Conservation (phyloP, 2,329 filamentous ascomycete genomes). For the Sporothrix phasma region DNA sequence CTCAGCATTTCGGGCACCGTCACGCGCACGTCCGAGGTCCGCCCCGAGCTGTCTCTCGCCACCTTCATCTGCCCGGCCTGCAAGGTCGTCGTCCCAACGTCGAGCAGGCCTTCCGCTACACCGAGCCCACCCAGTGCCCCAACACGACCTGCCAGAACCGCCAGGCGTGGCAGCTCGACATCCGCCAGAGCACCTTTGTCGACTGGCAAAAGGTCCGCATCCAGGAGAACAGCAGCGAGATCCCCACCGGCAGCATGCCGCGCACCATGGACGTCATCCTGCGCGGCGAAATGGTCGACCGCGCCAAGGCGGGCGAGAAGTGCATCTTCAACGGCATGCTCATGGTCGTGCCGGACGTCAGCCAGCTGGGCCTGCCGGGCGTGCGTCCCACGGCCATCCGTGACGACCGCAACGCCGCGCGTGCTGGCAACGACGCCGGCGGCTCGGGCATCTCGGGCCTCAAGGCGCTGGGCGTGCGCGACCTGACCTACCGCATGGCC, state of each 20-base stretch:
- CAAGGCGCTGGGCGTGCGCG: conserved; percentile 85
- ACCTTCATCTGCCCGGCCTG: conserved; percentile 90
- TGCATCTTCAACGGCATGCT: conserved; percentile 95
- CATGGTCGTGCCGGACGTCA: conserved; percentile 95
- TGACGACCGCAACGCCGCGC: conserved; percentile 63
- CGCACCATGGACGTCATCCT: conserved; percentile 95
- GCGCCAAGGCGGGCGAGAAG: conserved; percentile 94
- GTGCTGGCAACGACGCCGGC: conserved; percentile 68
- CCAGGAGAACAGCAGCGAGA: conserved; percentile 96
- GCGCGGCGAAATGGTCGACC: conserved; percentile 92
- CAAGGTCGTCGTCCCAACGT: conserved; percentile 75
- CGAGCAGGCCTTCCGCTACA: conserved; percentile 96
- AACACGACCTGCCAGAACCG: conserved; percentile 82
- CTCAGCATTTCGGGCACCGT: conserved; percentile 95
- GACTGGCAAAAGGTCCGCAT: conserved; percentile 99
- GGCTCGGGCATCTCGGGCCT: conserved; percentile 79
- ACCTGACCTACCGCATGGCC: conserved; percentile 90
- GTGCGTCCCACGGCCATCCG: conserved; percentile 72
- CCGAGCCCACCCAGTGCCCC: conserved; percentile 90
- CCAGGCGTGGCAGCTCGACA: conserved; percentile 90
- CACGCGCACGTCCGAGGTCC: conserved; percentile 91
- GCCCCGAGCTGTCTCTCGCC: conserved; percentile 82
- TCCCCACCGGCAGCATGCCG: conserved; percentile 97
- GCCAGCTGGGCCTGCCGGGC: conserved; percentile 84
- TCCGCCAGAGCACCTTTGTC: conserved; percentile 91